These are phyloP conservation scores for Yarrowia sp. DNA, from an alignment of 805 yeast species.

Conservation along the genomic window DNA sequence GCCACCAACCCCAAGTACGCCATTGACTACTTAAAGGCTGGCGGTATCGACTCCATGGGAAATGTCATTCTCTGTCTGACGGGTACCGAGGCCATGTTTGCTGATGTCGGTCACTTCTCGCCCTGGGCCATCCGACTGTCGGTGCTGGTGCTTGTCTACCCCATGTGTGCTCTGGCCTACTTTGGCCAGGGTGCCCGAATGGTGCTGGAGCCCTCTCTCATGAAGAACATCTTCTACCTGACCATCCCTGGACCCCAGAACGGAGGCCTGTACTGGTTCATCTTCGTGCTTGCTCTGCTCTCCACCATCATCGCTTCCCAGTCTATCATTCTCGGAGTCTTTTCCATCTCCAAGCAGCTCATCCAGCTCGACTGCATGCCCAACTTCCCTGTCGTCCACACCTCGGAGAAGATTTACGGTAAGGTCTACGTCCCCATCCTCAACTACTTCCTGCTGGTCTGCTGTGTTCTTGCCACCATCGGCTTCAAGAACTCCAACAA, in stretches of 20 bases:
- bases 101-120: constrained; percentile 60
- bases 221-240: constrained; percentile 47
- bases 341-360: constrained; percentile 52
- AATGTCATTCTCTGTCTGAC: constrained; percentile 56
- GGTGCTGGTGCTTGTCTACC: constrained; percentile 48
- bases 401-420: constrained; percentile 48
- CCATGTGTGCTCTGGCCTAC: constrained; percentile 51
- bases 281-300: constrained; percentile 52
- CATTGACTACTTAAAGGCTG: constrained; percentile 43
- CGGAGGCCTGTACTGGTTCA: constrained; percentile 49
- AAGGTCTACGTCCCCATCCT: constrained; percentile 53
- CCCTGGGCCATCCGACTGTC: constrained; percentile 50
- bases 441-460: constrained; percentile 52
- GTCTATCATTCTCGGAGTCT: constrained; percentile 56
- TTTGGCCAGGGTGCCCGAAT: constrained; percentile 59
- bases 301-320: constrained; percentile 61
- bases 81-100: constrained; percentile 64
- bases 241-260: constrained; percentile 52
- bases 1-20: constrained; percentile 56
- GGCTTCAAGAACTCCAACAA: constrained; percentile 45
- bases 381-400: constrained; percentile 46
- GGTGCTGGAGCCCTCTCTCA: constrained; percentile 42
- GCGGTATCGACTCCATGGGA: constrained; percentile 45
- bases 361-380: constrained; percentile 57
- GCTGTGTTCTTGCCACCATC: constrained; percentile 51